Evolutionary conservation across 352 stramenopile genomes (phyloP).

Genomic region (Phytopythium boreale): DNA sequence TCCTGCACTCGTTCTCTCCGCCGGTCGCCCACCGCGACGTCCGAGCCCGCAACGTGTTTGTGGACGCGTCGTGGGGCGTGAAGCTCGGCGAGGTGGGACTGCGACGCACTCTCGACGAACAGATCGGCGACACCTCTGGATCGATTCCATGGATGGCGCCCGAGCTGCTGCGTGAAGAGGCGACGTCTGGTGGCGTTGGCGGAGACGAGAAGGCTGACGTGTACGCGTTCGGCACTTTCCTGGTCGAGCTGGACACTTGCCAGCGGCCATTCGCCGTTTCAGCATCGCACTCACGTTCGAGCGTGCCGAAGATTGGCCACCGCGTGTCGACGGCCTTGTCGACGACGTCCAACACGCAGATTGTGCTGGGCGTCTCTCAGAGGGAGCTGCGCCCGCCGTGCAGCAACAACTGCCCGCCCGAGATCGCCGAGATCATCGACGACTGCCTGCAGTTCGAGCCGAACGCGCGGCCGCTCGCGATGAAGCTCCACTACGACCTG

Average conservation of each 20-base stretch:
- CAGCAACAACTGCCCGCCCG: slow-evolving; percentile 40
- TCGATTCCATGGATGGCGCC: slow-evolving; percentile 39
- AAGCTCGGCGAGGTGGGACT: slow-evolving; percentile 10
- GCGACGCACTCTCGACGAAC: slow-evolving; percentile 9
- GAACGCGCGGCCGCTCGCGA: slow-evolving; percentile 42
- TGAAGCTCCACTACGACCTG: slow-evolving; percentile 49
- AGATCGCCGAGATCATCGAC: slow-evolving; percentile 45
- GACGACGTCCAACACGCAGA: slow-evolving; percentile 2
- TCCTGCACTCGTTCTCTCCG: slow-evolving; percentile 23
- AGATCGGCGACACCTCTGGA: slow-evolving; percentile 27
- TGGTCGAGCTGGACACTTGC: slow-evolving; percentile 33
- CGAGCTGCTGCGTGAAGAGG: slow-evolving; percentile 25
- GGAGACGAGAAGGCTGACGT: slow-evolving; percentile 29
- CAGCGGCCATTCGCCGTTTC: slow-evolving; percentile 9
- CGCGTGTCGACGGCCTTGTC: neutral
- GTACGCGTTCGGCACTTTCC: slow-evolving; percentile 37
- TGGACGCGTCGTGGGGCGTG: slow-evolving; percentile 13
- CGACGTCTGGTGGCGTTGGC: neutral
- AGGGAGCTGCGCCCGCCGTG: slow-evolving; percentile 32
- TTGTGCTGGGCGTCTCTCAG: slow-evolving; percentile 8
- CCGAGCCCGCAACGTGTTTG: slow-evolving; percentile 13
- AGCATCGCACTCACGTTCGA: neutral
- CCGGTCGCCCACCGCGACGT: slow-evolving; percentile 14
- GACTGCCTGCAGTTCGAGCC: slow-evolving; percentile 50
- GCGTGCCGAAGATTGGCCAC: neutral